A percentile compares a stretch with the other conserved stretches of the same genome.
phyloP scores from a whole-genome alignment of 805 yeast species.

The Wickerhamomyces bovis region DNA sequence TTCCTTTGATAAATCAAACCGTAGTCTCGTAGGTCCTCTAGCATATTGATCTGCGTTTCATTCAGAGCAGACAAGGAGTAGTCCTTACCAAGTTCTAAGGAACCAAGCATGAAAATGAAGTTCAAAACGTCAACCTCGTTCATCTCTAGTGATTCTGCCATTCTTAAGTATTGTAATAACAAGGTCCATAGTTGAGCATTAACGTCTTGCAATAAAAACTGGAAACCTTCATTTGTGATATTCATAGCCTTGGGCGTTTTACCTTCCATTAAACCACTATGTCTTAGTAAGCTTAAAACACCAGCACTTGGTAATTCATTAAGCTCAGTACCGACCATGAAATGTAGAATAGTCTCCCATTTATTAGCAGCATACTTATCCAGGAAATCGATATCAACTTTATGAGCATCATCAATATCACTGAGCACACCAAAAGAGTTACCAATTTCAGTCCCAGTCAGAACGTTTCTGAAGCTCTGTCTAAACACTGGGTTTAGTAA shows the following conservation, averaged over 20 bases:
- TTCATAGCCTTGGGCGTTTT: constrained; percentile 36
- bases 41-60: constrained; percentile 77
- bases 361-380: constrained; percentile 77
- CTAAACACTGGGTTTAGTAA: constrained; percentile 70
- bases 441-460: constrained; percentile 69
- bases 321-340: constrained; percentile 91
- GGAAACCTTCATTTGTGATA: constrained; percentile 91
- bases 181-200: constrained; percentile 95
- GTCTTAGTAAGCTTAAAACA: constrained; percentile 67
- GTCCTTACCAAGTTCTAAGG: constrained; percentile 84
- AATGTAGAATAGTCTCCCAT: constrained; percentile 95
- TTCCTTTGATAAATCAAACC: constrained; percentile 76
- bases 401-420: constrained; percentile 46
- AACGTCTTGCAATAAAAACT: constrained; percentile 85
- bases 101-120: constrained; percentile 89
- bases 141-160: constrained; percentile 81
- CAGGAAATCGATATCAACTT: constrained; percentile 57
- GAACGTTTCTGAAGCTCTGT: constrained; percentile 68
- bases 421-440: constrained; percentile 75
- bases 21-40: constrained; percentile 84
- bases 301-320: constrained; percentile 69
- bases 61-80: constrained; percentile 67
- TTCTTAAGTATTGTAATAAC: constrained; percentile 76
- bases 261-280: constrained; percentile 86
- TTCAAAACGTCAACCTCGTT: constrained; percentile 94